Conservation (phyloP, 1,284 basidiomycete species). For the Blastosporella zonata region DNA sequence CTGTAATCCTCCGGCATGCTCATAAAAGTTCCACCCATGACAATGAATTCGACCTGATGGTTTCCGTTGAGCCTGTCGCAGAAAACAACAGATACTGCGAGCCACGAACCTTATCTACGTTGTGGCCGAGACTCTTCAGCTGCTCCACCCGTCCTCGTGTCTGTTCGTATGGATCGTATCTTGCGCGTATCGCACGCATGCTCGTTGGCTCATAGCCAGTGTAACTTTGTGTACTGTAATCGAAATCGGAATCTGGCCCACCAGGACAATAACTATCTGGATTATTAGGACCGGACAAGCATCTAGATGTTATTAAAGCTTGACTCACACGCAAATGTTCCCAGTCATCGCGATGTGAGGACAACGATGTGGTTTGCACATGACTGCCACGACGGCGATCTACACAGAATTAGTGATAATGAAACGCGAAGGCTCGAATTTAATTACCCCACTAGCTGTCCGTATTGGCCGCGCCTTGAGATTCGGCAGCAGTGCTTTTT, state of each 20-base stretch:
- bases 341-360: slow-evolving; percentile 99
- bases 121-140: slow-evolving; percentile 91
- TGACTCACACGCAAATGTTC: slow-evolving; percentile 93
- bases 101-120: slow-evolving; percentile 86
- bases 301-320: neutral
- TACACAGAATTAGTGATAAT: slow-evolving; percentile 28
- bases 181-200: slow-evolving; percentile 97
- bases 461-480: slow-evolving; percentile 93
- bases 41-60: slow-evolving; percentile 88
- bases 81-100: neutral
- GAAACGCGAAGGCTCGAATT: slow-evolving; percentile 24
- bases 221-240: slow-evolving; percentile 98
- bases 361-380: slow-evolving; percentile 99
- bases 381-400: slow-evolving; percentile 99
- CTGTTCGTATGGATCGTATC: slow-evolving; percentile 99
- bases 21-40: slow-evolving; percentile 99
- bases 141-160: slow-evolving; percentile 94
- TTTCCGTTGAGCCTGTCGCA: neutral
- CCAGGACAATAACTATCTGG: slow-evolving; percentile 92
- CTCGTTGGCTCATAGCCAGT: slow-evolving; percentile 98
- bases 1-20: slow-evolving; percentile 97
- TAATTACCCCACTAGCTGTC: slow-evolving; percentile 88
- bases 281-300: neutral
- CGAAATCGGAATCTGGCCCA: slow-evolving; percentile 98
- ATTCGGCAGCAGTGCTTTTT: slow-evolving; percentile 87